Conservation (phyloP, 345 rosid species). For the Isatis tinctoria region DNA sequence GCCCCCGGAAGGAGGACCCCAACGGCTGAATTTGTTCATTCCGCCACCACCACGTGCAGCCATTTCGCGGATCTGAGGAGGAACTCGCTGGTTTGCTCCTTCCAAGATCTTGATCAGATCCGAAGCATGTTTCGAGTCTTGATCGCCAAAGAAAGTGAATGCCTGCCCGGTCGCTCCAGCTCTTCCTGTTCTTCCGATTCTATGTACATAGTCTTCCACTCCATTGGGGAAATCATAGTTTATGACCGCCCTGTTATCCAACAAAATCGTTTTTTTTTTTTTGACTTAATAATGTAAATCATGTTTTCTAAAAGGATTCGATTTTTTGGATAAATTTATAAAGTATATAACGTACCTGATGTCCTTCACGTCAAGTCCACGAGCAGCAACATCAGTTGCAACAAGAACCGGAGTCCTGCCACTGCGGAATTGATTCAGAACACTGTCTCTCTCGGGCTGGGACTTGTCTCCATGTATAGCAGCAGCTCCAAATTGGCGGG, state of each 20-base stretch:
- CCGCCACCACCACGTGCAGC: conserved; percentile 82
- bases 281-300: neutral
- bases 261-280: neutral
- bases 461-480: conserved; percentile 94
- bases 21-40: conserved; percentile 62
- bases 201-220: conserved; percentile 95
- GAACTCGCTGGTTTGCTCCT: conserved; percentile 88
- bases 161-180: conserved; percentile 98
- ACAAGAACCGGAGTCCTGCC: conserved; percentile 84
- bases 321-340: neutral
- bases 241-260: conserved; percentile 69
- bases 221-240: conserved; percentile 98
- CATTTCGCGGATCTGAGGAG: conserved; percentile 79
- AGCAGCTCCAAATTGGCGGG: conserved; percentile 77
- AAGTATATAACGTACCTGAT: conserved; percentile 47
- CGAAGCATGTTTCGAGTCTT: conserved; percentile 82
- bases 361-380: conserved; percentile 87
- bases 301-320: neutral
- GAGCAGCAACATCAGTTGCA: conserved; percentile 95
- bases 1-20: conserved; percentile 68
- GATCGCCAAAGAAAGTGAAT: conserved; percentile 80
- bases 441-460: conserved; percentile 78
- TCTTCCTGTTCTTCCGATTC: conserved; percentile 98
- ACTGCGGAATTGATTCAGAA: conserved; percentile 66
- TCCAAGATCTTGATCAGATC: conserved; percentile 87